Evolutionary conservation across 495 filamentous ascomycete genomes (phyloP), one percentile per base, ranked within the genome.

Genomic region (Melanomma pulvis-pyrius): DNA sequence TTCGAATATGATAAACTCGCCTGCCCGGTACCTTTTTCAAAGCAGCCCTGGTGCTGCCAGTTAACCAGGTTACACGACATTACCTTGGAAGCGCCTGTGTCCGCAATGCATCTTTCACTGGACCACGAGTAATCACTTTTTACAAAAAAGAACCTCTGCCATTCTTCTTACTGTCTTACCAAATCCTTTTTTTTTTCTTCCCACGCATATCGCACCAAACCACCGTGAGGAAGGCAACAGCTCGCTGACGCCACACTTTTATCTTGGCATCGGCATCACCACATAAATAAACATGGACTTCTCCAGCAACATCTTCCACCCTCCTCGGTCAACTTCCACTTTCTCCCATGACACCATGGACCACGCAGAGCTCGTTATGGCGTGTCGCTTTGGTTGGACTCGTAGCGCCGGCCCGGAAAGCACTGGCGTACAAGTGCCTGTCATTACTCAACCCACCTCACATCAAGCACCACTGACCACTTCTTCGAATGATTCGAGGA

Each of bases 341-440:
- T 15, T 67, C 34, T 67, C 63, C 12, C 13, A 34, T 36, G 63
- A 67, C 41, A 51, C 57, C 3, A 62, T 68, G 49, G 24, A 57
- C n/a, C 65, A 68, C 29, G 50, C 65, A 39, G 46, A 61, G 6
- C 25, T 59, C 28, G 58, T 68, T 28, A 53, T 52, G 21, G 51
- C 65, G 19, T 58, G 51, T 46, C 51, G 65, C 7, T 68, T 68
- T 51, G 65, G 65, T n/a, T 68, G 65, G 65, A 44, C 39, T n/a
- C 9, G 39, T 6, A 24, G 57, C 26, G 49, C 54, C 34, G 59
- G 59, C 17, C 59, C 59, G 22, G 28, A 24, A 8, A 44, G 17
- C 13, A 22, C 19, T 29, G 39, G 30, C 39, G 22, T 13, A 3
- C 24, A 48, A 44, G 13, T 12, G 12, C 15, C 50, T 26, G 17